These are phyloP conservation scores for Saturnispora sanitii DNA, from an alignment of 805 yeast genomes.

Conservation along the genomic window DNA sequence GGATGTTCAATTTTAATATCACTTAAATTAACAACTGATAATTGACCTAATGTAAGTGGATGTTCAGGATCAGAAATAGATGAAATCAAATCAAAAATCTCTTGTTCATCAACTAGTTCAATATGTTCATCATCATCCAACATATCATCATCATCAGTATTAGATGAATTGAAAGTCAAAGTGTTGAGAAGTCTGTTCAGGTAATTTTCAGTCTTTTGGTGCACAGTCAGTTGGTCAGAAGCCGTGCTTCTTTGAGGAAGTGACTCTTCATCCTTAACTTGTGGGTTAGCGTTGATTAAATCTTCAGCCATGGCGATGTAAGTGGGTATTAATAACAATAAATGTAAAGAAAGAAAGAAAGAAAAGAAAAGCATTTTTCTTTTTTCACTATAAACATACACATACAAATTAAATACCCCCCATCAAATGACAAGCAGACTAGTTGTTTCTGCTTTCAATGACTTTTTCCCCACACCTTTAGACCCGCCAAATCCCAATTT, in stretches of 20 bases:
- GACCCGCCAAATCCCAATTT: constrained; percentile 38
- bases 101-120: constrained; percentile 79
- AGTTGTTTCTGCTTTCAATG: constrained; percentile 32
- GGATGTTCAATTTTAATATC: constrained; percentile 68
- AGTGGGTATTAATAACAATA: neutral
- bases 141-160: neutral
- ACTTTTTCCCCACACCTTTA: constrained; percentile 39
- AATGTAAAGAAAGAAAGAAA: neutral
- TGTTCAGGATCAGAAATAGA: constrained; percentile 95
- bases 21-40: constrained; percentile 80
- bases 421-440: constrained; percentile 24
- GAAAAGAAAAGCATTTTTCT: neutral
- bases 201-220: neutral
- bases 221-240: neutral
- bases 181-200: constrained; percentile 2
- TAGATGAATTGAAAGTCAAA: neutral
- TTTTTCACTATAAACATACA: neutral
- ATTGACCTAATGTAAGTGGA: constrained; percentile 87
- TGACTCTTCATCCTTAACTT: constrained; percentile 61
- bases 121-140: constrained; percentile 12
- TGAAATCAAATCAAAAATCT: constrained; percentile 77
- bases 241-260: constrained; percentile 54
- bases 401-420: neutral
- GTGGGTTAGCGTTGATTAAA: constrained; percentile 86
- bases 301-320: constrained; percentile 29